phyloP scores from a whole-genome alignment of 2,329 filamentous ascomycete species.

The Colletotrichum sp. region DNA sequence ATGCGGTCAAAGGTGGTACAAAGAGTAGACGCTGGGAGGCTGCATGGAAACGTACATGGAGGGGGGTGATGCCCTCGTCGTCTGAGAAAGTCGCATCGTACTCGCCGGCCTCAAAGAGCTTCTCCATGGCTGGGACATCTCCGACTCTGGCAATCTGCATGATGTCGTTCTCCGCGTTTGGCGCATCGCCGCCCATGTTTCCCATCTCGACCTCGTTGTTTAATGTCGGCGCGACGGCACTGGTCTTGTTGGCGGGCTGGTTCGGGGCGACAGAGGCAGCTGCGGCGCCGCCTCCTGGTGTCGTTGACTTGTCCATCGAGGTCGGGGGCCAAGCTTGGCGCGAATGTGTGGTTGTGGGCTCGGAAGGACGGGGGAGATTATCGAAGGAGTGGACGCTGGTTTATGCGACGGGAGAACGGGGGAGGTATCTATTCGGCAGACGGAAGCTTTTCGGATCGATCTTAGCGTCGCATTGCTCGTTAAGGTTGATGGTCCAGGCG shows the following conservation, averaged over 20 bases:
- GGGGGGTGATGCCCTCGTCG: slow-evolving; percentile 90
- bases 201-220: slow-evolving; percentile 64
- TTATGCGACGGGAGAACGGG: not conserved
- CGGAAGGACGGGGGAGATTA: not conserved
- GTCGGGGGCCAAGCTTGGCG: not conserved
- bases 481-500: not conserved
- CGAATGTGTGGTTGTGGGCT: not conserved
- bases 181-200: slow-evolving; percentile 45
- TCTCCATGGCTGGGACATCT: slow-evolving; percentile 85
- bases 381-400: not conserved
- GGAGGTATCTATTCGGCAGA: not conserved
- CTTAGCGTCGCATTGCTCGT: slow-evolving; percentile 19
- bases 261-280: slow-evolving; percentile 50
- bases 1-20: not conserved
- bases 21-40: not conserved
- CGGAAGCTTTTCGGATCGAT: slow-evolving; percentile 9
- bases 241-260: slow-evolving; percentile 61
- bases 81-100: slow-evolving; percentile 85
- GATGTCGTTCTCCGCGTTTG: slow-evolving; percentile 72
- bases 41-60: slow-evolving; percentile 72
- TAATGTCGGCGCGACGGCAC: slow-evolving; percentile 58
- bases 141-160: slow-evolving; percentile 95
- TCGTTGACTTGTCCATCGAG: slow-evolving; percentile 46
- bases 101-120: slow-evolving; percentile 83
- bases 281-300: slow-evolving; percentile 38